A percentile compares a stretch with the other conserved stretches of the same genome.
Evolutionary conservation across 495 filamentous ascomycete species (phyloP).

Genomic region (Cercophora samala): DNA sequence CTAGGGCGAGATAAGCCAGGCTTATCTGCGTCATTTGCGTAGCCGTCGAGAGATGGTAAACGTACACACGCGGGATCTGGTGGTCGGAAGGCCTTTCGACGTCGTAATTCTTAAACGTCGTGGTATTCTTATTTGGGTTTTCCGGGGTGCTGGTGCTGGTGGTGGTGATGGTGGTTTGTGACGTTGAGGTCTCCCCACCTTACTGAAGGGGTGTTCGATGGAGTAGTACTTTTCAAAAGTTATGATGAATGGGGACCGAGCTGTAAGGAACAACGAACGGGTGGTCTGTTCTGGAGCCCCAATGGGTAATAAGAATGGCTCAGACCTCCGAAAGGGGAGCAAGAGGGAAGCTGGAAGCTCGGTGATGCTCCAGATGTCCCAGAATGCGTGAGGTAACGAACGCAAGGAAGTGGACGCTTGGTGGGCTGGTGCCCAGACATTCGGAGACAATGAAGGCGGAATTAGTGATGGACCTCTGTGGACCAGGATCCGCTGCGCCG

Average conservation of each 20-base stretch:
- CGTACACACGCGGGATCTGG: slow-evolving; percentile 9
- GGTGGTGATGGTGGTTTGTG: background rate
- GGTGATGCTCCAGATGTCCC: background rate
- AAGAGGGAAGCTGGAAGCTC: background rate
- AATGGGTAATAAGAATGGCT: background rate
- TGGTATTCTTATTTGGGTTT: background rate
- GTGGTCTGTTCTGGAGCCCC: background rate
- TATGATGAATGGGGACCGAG: too few species aligned
- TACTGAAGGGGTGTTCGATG: too few species aligned
- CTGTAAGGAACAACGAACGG: background rate
- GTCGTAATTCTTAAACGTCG: background rate
- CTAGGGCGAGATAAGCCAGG: slow-evolving; percentile 52
- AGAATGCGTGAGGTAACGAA: background rate
- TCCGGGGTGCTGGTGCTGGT: background rate
- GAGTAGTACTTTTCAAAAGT: too few species aligned
- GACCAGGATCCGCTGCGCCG: background rate
- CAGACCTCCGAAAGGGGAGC: background rate
- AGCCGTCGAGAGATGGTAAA: slow-evolving; percentile 13
- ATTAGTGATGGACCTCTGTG: background rate
- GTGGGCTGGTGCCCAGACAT: background rate
- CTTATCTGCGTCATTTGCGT: slow-evolving; percentile 52
- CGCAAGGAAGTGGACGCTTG: background rate
- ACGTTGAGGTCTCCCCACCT: background rate
- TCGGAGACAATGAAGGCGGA: background rate
- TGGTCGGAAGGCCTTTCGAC: slow-evolving; percentile 7